A percentile compares a stretch with the other conserved stretches of the same genome.
These are phyloP conservation scores for Periconia macrospinosa DNA, from an alignment of 2,329 filamentous ascomycete genomes.

Conservation along the genomic window DNA sequence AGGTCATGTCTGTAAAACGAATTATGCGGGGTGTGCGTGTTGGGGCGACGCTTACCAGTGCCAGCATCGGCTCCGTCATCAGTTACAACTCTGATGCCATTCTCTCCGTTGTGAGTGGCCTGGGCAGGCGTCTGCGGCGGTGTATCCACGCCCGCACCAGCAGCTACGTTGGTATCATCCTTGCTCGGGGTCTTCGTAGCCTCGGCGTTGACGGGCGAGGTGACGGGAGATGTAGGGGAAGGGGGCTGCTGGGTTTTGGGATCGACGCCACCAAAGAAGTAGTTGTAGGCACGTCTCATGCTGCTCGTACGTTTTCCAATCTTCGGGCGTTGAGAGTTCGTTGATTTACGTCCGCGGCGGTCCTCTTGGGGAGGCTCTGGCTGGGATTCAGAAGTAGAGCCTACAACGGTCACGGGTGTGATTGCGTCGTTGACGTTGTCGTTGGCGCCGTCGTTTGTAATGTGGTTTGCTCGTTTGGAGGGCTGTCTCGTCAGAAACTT, in stretches of 20 bases:
- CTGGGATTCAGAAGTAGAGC: slow-evolving; percentile 9
- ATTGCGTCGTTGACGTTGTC: slow-evolving; percentile 28
- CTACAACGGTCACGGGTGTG: slow-evolving; percentile 31
- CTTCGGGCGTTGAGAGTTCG: slow-evolving; percentile 32
- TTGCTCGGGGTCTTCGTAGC: slow-evolving; percentile 17
- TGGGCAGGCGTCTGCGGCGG: slow-evolving; percentile 35
- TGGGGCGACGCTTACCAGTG: neutral
- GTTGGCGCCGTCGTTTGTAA: slow-evolving; percentile 29
- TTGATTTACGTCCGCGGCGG: slow-evolving; percentile 37
- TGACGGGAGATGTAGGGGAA: slow-evolving; percentile 30
- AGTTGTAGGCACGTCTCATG: slow-evolving; percentile 45
- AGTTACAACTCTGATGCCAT: slow-evolving; percentile 10
- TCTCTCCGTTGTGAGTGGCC: slow-evolving; percentile 13
- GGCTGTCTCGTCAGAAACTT: slow-evolving; percentile 27
- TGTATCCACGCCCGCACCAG: slow-evolving; percentile 34
- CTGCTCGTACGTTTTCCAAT: slow-evolving; percentile 42
- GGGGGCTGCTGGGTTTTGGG: slow-evolving; percentile 19
- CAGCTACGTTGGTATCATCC: slow-evolving; percentile 15
- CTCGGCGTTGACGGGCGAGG: slow-evolving; percentile 21
- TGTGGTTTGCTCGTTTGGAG: slow-evolving; percentile 23
- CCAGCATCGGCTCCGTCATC: slow-evolving; percentile 13
- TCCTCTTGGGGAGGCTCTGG: slow-evolving; percentile 27
- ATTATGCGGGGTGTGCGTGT: neutral
- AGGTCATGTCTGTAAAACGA: neutral
- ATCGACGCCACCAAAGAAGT: slow-evolving; percentile 38